Conservation (phyloP, 2,329 filamentous ascomycete species). For the Colletotrichum caudatum region DNA sequence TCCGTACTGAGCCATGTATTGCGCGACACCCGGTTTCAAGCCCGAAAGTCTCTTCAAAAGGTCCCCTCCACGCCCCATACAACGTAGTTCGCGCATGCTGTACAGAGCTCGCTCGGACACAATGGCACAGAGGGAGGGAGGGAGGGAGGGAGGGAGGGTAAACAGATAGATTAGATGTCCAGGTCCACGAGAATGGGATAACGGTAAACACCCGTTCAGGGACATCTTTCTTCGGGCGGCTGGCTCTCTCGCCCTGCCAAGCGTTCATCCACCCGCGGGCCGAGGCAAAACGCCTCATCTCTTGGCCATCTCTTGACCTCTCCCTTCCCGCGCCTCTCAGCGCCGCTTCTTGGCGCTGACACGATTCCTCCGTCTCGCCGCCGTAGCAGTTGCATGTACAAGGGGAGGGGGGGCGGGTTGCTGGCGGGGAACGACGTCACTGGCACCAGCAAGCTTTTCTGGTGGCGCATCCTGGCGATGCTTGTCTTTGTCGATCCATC, state of each 20-base stretch:
- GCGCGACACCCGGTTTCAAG: conserved; percentile 21
- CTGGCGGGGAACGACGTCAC: conserved; percentile 25
- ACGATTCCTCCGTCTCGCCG: conserved; percentile 9
- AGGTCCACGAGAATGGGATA: not conserved
- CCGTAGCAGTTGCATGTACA: not conserved
- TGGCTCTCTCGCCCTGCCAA: conserved; percentile 17
- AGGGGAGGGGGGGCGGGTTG: not conserved
- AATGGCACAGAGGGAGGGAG: not conserved
- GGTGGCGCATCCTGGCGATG: conserved; percentile 30
- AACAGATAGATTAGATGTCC: not conserved
- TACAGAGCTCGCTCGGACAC: not conserved
- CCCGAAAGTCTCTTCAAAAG: conserved; percentile 20
- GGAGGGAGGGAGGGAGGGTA: no score
- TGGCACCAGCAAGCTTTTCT: conserved; percentile 31
- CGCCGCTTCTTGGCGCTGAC: conserved; percentile 26
- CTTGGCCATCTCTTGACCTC: conserved; percentile 36
- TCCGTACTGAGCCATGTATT: no score
- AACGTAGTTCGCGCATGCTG: not conserved
- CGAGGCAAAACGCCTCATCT: conserved; percentile 37
- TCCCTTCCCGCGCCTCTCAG: conserved; percentile 10
- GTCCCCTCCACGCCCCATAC: not conserved
- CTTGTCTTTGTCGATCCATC: conserved; percentile 27
- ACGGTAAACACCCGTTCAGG: not conserved
- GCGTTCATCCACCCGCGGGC: conserved; percentile 14
- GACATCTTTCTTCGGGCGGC: not conserved